A percentile compares a stretch with the other conserved stretches of the same genome.
Conservation (phyloP, 352 stramenopile genomes). For the Phytophthora pinifolia region DNA sequence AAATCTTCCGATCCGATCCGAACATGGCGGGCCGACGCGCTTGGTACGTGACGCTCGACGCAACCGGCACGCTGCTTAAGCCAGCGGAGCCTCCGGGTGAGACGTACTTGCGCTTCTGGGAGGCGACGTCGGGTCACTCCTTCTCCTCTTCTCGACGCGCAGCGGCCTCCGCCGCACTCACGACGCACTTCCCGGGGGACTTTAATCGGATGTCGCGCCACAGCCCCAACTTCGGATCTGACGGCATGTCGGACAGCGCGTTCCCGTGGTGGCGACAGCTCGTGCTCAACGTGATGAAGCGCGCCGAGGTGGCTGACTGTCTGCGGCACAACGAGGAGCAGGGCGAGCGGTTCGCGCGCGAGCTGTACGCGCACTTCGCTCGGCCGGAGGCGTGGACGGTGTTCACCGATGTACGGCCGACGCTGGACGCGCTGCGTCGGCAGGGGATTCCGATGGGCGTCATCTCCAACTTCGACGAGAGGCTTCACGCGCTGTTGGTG, state of each 20-base stretch:
- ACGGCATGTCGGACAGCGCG: constrained; percentile 18
- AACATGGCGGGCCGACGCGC: constrained; percentile 13
- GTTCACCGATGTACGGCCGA: constrained; percentile 47
- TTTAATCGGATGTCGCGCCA: constrained; percentile 34
- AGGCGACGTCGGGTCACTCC: constrained; percentile 22
- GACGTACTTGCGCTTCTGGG: constrained; percentile 57
- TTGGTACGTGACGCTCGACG: constrained; percentile 66
- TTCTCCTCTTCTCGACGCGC: constrained; percentile 28
- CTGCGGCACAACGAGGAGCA: constrained; percentile 20
- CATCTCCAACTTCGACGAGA: constrained; percentile 84
- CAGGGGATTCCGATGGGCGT: constrained; percentile 45
- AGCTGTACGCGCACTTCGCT: constrained; percentile 62
- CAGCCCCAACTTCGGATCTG: constrained; percentile 57
- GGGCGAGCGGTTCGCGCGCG: constrained; percentile 37
- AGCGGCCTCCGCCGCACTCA: constrained; percentile 25
- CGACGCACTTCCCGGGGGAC: constrained; percentile 36
- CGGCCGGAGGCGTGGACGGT: constrained; percentile 54
- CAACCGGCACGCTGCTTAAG: constrained; percentile 69
- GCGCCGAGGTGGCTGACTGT: constrained; percentile 13
- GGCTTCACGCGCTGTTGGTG: constrained; percentile 45
- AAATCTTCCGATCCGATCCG: not conserved
- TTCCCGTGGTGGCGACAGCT: constrained; percentile 62
- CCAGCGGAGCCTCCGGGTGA: constrained; percentile 41
- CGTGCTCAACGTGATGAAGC: constrained; percentile 45
- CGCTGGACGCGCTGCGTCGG: constrained; percentile 37